Percentiles rank a stretch among this genome's conserved stretches.
phyloP scores from a whole-genome alignment of 768 basidiomycete species.

The button mushroom (Agaricus bisporus) region DNA sequence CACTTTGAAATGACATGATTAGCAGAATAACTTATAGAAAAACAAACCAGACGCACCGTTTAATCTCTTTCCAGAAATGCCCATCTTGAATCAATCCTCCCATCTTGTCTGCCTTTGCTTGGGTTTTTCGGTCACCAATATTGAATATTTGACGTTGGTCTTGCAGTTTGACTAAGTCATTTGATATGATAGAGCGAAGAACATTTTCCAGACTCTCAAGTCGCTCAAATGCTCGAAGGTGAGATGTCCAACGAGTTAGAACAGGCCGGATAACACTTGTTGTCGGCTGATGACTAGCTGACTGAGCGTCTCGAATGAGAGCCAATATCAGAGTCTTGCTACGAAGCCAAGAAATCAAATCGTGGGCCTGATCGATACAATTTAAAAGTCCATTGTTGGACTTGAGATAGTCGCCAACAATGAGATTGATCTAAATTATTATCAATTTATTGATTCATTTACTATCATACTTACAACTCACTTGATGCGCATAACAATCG shows the following conservation, averaged over 20 bases:
- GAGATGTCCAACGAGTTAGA: conserved; percentile 28
- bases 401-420: conserved; percentile 28
- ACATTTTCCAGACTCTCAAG: conserved; percentile 17
- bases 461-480: too few species aligned
- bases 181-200: conserved; percentile 2
- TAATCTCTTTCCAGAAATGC: too few species aligned
- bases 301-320: conserved; percentile 2
- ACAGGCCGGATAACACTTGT: conserved; percentile 23
- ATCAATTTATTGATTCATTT: too few species aligned
- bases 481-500: too few species aligned
- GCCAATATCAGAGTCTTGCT: conserved; percentile 24
- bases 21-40: conserved; percentile 11
- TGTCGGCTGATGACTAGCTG: neutral
- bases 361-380: conserved; percentile 14
- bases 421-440: too few species aligned
- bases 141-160: too few species aligned
- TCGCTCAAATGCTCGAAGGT: conserved; percentile 20
- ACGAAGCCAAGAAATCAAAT: conserved; percentile 26
- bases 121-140: too few species aligned
- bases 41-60: too few species aligned
- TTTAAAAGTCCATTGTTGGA: conserved; percentile 12
- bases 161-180: too few species aligned
- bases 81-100: too few species aligned
- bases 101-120: too few species aligned
- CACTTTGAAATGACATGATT: conserved; percentile 9